Base-by-base conservation (phyloP, 371 early-diverging fungal genomes). In the Lichtheimia ornata region DNA sequence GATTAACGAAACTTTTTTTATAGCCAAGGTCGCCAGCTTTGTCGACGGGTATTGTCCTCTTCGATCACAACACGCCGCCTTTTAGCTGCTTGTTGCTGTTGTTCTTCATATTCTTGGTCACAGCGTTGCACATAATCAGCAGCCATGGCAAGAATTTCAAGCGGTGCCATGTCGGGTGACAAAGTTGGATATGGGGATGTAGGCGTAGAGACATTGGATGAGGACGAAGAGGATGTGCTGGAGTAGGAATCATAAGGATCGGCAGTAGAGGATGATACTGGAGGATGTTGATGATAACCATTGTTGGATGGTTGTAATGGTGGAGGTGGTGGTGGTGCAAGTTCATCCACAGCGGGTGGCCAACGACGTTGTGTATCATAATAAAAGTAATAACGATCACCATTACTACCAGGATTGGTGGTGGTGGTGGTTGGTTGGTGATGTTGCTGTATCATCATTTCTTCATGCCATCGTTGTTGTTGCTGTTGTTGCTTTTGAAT, bases 121-220 rank as follows among this genome's bases (percentile, higher is more conserved):
- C 74, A 77, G 15, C 72, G 64, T 45, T 73, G 77, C n/a, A 77
- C 74, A 59, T 77, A 80, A 63, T 80, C 81, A 5, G 81, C 81
- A 12, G 81, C 81, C 27, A 71, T 67, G 24, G 81, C 81, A 20
- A 80, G 56, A 15, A 80, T 72, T 59, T 80, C 81, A 44, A 80
- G 71, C 7, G 77, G 70, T 40, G 72, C 61, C 72, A 76, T 72
- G 49, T 70, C 61, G 25, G 72, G 67, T 22, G 52, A 60, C 4
- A 57, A 18, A 27, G 56, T 30, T 50, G 56, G 60, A 43, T 55
- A 60, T 5, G 62, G 62, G 24, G 53, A 53, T 20, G 63, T 53
- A 22, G 72, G 65, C n/a, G 73, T 70, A 45, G 77, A 70, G 42
- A 66, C 56, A 41, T 50, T 64, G 25, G 77, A 73, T 4, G 77